Evolutionary conservation across 495 filamentous ascomycete species (phyloP), one percentile per base, ranked within the genome.

Genomic region (Symbiotaphrina buchneri): DNA sequence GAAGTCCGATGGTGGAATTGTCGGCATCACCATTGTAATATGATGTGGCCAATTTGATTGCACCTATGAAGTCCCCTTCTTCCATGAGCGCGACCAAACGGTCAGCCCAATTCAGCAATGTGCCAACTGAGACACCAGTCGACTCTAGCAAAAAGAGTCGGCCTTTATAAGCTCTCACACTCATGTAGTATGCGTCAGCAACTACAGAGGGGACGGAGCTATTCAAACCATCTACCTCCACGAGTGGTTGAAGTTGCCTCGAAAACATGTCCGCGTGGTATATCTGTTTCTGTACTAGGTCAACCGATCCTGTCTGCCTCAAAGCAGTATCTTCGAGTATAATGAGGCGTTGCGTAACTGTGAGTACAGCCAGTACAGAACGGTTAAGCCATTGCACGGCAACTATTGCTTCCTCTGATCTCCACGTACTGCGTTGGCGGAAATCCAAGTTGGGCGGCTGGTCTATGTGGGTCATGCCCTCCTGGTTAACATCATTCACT

Each of bases 51-150:
- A 94, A 61, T 36, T 66, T 61, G 31, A 97, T 93, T 5, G 90
- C 85, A 5, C 71, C 71, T 40, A 97, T 80, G 40, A 83, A 90
- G 44, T 91, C 80, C 18, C 87, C 87, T 27, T 80, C 72, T 45
- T 95, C 83, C 81, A 97, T 91, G 35, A 94, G 56, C 1, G 85
- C 84, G 32, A 92, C 67, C n/a, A 97, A 56, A 37, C 87, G 63
- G 52, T 97, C 87, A n/a, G 87, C 87, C 87, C 87, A 97, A 42
- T 95, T 95, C 8, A 90, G 94, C 27, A 97, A 52, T 20, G 71
- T 74, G 14, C 87, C 87, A 28, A 95, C 71, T 2, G 80, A 75
- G 6, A 92, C 52, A 42, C 95, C 87, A 46, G 77, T 81, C 54
- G 78, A 80, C 24, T 85, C 85, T 14, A 97, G 58, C 8, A 95